Evolutionary conservation across 2,329 filamentous ascomycete species (phyloP).

Genomic region (Colletotrichum acutatum): DNA sequence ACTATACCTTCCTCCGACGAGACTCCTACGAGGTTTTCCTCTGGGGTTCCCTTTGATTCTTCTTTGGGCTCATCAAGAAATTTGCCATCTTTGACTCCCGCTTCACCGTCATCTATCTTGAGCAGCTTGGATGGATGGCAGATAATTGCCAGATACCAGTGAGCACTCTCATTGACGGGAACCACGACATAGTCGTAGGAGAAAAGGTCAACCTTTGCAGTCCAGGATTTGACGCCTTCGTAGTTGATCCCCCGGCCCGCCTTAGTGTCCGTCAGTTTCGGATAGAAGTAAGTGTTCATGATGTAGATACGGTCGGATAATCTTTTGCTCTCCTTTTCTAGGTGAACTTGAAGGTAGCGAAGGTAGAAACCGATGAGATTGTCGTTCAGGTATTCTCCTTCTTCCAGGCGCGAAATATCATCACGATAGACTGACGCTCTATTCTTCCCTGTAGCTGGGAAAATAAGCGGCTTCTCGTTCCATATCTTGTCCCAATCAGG

Average conservation of each 20-base stretch:
- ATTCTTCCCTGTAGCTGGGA: constrained; percentile 66
- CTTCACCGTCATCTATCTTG: constrained; percentile 35
- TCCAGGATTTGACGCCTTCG: constrained; percentile 87
- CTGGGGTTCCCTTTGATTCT: not conserved
- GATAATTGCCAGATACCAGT: constrained; percentile 97
- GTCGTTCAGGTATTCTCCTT: constrained; percentile 91
- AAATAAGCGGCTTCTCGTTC: constrained; percentile 68
- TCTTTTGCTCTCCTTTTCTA: constrained; percentile 65
- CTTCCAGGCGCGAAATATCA: constrained; percentile 83
- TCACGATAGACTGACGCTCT: constrained; percentile 74
- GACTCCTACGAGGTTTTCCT: not conserved
- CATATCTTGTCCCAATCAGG: constrained; percentile 63
- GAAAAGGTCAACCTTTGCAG: constrained; percentile 85
- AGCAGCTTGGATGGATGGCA: constrained; percentile 82
- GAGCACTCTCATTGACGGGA: constrained; percentile 85
- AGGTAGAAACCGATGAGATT: constrained; percentile 92
- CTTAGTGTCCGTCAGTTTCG: constrained; percentile 73
- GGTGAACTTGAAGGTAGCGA: constrained; percentile 73
- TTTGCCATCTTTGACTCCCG: not conserved
- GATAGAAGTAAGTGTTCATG: constrained; percentile 94
- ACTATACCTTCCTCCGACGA: not conserved
- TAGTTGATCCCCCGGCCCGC: constrained; percentile 78
- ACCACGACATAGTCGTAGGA: constrained; percentile 89
- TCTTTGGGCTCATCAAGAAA: constrained; percentile 23
- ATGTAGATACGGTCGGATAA: constrained; percentile 78